Evolutionary conservation across 257 asterid genomes (phyloP), one percentile per base, ranked within the genome.

Genomic region (Anisodus tanguticus): DNA sequence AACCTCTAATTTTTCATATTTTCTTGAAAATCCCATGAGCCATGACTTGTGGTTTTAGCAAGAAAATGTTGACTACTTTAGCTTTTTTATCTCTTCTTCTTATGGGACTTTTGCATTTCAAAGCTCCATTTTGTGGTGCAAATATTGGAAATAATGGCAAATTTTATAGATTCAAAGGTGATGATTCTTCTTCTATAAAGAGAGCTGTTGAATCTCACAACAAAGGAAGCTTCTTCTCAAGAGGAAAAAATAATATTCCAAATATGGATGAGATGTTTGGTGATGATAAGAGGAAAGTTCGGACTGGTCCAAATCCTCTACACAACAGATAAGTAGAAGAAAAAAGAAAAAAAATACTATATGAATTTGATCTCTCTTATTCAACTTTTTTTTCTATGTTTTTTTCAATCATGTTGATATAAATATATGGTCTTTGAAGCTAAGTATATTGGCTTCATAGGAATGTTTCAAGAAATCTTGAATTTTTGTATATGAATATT

Each of bases 251-350:
- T 60, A 81, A 81, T 81, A 63, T 81, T 81, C 84, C 84, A 41
- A 81, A 67, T 81, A 43, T 81, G 84, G 84, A 88, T 67, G 88
- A 72, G 62, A 87, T 89, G 49, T 89, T 93, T 87, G 93, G 94
- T 41, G 93, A 84, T 54, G 94, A 92, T 53, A 92, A 88, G 92
- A 93, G 98, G 63, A 92, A 92, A 90, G 98, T 95, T 53, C 91
- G 91, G 85, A 91, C 98, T 16, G 98, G 98, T 62, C 94, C 98
- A 67, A 93, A 95, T 89, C 98, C 98, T 90, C 93, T 95, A 58
- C 98, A 93, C 93, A 95, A 95, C 93, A 92, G 96, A 91, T 95
- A 89, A 93, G 92, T 87, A 84, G 49, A 13, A 71, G 43, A 15
- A 41, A 69, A 68, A 68, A 68, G 2, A 6, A 53, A 26, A 9